Evolutionary conservation across 805 yeast species (phyloP), one percentile per base, ranked within the genome.

Genomic region (Candida nitratophila): DNA sequence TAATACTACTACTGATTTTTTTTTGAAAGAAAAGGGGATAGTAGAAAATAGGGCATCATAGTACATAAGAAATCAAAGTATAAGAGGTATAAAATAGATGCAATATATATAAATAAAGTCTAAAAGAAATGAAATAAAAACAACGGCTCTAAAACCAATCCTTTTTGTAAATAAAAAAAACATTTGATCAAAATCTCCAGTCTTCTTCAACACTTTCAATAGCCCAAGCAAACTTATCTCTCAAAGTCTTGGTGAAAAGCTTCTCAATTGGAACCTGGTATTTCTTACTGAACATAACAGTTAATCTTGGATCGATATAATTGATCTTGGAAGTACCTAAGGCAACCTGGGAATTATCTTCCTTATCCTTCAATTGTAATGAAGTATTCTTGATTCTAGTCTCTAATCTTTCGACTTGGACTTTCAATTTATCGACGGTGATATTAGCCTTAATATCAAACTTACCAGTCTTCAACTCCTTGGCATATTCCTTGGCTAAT

Each of bases 221-320:
- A 27, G 98, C 98, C 98, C 98, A 91, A 39, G 78, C 81, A 67
- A 91, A 91, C 68, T 91, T 91, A 37, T 90, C 96, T 48, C 97
- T 70, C 44, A 91, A 69, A 0, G 98, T 86, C 66, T 89, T 90
- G 12, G 96, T 84, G 54, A 91, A 89, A 36, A 91, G 70, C 64
- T 86, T 90, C 63, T 91, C 97, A 44, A 91, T 83, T 8, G 98
- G 98, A 19, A 91, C 96, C 44, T 78, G 72, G 59, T 69, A 88
- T 64, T 81, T 86, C 63, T 89, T 90, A 42, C 95, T 77, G 58
- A 89, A 91, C 74, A 86, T 80, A 21, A 88, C 96, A 0, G 95
- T 81, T 53, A 91, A 69, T 51, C 98, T 74, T 22, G 98, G 98
- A 63, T 91, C 98, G 47, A 91, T 91, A 70, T 91, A 91, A 64